A percentile compares a stretch with the other conserved stretches of the same genome.
These are phyloP conservation scores for Rutstroemia sydowiana DNA, from an alignment of 2,329 filamentous ascomycete genomes.

Conservation along the genomic window DNA sequence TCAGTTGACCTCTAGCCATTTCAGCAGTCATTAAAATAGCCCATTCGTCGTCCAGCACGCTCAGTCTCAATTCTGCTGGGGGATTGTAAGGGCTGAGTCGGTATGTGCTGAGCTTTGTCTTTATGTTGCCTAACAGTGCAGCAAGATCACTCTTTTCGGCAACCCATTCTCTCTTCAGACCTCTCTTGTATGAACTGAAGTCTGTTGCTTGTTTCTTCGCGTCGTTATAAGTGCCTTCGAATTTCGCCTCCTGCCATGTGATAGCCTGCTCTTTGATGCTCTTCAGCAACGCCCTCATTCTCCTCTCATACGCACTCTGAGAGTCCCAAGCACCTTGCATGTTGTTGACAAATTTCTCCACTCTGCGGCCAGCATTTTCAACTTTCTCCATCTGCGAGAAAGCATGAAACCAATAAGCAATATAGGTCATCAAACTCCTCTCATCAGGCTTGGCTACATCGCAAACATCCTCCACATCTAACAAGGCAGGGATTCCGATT, in stretches of 20 bases:
- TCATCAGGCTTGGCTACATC: conserved; percentile 96
- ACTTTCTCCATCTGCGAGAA: conserved; percentile 99
- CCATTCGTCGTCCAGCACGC: conserved; percentile 80
- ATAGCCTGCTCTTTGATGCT: conserved; percentile 67
- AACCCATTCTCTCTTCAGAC: conserved; percentile 89
- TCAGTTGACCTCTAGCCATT: conserved; percentile 81
- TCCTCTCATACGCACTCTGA: conserved; percentile 90
- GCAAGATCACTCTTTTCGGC: conserved; percentile 95
- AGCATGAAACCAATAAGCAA: conserved; percentile 99
- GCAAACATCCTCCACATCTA: conserved; percentile 97
- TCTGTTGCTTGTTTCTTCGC: conserved; percentile 78
- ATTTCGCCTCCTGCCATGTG: conserved; percentile 70
- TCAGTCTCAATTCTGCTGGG: conserved; percentile 72
- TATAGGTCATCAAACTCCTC: conserved; percentile 97
- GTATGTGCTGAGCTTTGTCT: conserved; percentile 96
- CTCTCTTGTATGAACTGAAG: conserved; percentile 85
- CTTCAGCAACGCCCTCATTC: conserved; percentile 76
- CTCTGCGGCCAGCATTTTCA: conserved; percentile 89
- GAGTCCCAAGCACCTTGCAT: conserved; percentile 99
- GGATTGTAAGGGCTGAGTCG: conserved; percentile 85
- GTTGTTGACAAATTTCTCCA: conserved; percentile 97
- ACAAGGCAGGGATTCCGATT: conserved; percentile 90
- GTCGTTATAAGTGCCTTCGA: conserved; percentile 86
- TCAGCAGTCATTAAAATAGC: conserved; percentile 70
- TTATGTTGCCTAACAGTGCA: conserved; percentile 92